These are phyloP conservation scores for Calonectria hawksworthii DNA, from an alignment of 2,329 filamentous ascomycete genomes.

Conservation along the genomic window DNA sequence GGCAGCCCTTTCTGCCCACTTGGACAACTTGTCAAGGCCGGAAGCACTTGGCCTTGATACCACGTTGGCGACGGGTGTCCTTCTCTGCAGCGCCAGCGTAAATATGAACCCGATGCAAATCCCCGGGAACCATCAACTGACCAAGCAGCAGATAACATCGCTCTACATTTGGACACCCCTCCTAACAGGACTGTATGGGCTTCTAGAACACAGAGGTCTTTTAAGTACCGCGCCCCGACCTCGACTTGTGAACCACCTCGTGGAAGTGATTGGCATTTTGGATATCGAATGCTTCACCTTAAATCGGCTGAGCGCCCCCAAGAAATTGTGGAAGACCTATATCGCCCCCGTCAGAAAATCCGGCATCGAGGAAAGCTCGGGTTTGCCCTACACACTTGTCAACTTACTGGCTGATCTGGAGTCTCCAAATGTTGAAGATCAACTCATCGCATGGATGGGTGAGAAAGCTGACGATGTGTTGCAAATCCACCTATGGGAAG, in stretches of 20 bases:
- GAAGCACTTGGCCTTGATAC: constrained; percentile 11
- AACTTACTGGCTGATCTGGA: constrained; percentile 12
- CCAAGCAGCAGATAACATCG: background rate
- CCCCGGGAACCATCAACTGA: background rate
- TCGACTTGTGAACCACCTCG: background rate
- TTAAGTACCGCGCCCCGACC: background rate
- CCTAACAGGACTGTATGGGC: background rate
- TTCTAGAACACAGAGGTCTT: constrained; percentile 12
- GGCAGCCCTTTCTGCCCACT: constrained; percentile 7
- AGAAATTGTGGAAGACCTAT: constrained; percentile 16
- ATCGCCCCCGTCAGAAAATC: background rate
- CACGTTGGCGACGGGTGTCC: constrained; percentile 14
- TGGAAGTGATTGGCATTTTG: constrained; percentile 14
- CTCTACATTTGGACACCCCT: constrained; percentile 25
- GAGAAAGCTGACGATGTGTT: constrained; percentile 11
- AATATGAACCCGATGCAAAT: background rate
- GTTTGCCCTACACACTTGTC: constrained; percentile 19
- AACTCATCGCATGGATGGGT: constrained; percentile 12
- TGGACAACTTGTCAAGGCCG: constrained; percentile 2
- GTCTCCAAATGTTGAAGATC: background rate
- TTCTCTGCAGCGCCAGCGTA: constrained; percentile 23
- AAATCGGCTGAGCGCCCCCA: constrained; percentile 8
- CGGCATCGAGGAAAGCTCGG: constrained; percentile 18
- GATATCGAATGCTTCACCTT: constrained; percentile 20
- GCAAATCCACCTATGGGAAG: constrained; percentile 24